phyloP scores from a whole-genome alignment of 2,329 filamentous ascomycete genomes.

The Pyricularia pennisetigena region DNA sequence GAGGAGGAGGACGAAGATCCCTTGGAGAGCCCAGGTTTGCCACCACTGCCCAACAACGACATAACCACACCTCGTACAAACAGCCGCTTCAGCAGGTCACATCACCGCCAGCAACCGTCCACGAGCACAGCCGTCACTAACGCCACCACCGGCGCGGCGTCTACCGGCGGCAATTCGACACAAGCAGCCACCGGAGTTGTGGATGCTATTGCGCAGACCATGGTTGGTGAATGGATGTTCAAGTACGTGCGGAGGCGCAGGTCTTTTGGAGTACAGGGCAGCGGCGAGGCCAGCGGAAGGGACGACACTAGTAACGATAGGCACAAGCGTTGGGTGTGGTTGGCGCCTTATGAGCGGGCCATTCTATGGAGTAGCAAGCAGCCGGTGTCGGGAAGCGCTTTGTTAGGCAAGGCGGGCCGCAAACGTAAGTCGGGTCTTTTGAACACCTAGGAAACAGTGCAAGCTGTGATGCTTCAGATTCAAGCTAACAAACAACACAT shows the following conservation, averaged over 20 bases:
- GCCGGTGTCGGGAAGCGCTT: conserved; percentile 73
- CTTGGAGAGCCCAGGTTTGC: conserved; percentile 56
- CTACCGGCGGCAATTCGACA: conserved; percentile 37
- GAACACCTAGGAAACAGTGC: background rate
- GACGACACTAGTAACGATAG: conserved; percentile 68
- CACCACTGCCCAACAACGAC: conserved; percentile 64
- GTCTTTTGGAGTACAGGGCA: conserved; percentile 63
- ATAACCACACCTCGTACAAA: conserved; percentile 50
- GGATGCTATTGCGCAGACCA: conserved; percentile 93
- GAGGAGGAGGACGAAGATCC: conserved; percentile 27
- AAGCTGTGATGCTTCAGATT: background rate
- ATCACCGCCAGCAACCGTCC: conserved; percentile 49
- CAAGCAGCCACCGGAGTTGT: conserved; percentile 72
- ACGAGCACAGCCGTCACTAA: conserved; percentile 42
- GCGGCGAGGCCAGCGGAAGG: conserved; percentile 30
- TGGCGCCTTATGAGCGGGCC: conserved; percentile 89
- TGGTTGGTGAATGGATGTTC: conserved; percentile 98
- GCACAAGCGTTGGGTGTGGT: conserved; percentile 97
- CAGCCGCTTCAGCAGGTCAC: conserved; percentile 31
- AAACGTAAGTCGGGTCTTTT: conserved; percentile 60
- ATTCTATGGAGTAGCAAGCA: conserved; percentile 99
- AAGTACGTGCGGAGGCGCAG: conserved; percentile 83
- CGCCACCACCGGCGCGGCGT: conserved; percentile 35
- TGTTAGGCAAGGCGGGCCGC: conserved; percentile 89
- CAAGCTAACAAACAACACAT: conserved; percentile 2